A percentile compares a stretch with the other conserved stretches of the same genome.
Conservation (phyloP, 345 rosid genomes). For the Euphorbia peplus region DNA sequence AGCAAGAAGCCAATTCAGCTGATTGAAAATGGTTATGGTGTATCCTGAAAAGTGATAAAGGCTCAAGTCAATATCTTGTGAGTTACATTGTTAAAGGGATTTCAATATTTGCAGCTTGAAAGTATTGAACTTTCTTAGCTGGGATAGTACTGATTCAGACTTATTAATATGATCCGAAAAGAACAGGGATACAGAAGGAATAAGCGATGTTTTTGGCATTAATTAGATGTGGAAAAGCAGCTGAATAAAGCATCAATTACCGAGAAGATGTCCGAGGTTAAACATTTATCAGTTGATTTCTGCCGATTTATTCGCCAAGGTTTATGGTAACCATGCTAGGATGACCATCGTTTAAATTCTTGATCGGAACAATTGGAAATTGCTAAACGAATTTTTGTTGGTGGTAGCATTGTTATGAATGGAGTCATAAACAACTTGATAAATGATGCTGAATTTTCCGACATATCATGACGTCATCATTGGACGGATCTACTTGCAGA, state of each 20-base stretch:
- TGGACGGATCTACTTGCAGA: neutral
- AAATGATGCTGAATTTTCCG: neutral
- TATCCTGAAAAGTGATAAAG: conserved; percentile 12
- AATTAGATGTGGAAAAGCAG: neutral
- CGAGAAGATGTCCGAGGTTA: neutral
- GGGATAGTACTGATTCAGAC: neutral
- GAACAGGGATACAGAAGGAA: neutral
- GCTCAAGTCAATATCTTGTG: neutral
- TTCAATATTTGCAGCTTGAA: too few species aligned
- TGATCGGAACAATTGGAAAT: neutral
- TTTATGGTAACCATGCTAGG: neutral
- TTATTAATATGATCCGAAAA: neutral
- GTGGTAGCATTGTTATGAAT: neutral
- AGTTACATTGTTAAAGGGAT: neutral
- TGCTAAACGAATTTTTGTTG: neutral
- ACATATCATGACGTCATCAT: neutral
- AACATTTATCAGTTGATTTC: neutral
- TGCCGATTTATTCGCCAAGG: neutral
- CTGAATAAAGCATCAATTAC: neutral
- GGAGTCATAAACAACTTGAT: neutral
- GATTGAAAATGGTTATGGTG: conserved; percentile 23
- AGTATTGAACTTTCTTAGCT: neutral
- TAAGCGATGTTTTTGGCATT: neutral
- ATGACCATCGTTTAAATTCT: neutral
- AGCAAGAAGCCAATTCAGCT: conserved; percentile 20